phyloP scores from a whole-genome alignment of 1,284 basidiomycete species.

The Phlebopus sp. region DNA sequence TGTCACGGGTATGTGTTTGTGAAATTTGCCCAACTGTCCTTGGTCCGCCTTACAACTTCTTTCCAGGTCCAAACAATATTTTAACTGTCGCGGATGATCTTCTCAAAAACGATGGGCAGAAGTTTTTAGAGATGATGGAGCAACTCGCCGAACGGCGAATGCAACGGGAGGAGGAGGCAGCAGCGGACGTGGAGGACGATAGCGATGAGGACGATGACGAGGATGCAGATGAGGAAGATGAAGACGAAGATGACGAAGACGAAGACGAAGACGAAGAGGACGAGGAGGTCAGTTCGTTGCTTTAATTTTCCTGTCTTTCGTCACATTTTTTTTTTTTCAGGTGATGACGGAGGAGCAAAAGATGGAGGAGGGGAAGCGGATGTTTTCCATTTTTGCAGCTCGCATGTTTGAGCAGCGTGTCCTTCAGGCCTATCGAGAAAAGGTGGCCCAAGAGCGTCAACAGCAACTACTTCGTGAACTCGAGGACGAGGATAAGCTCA shows the following conservation, averaged over 20 bases:
- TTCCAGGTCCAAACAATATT: constrained; percentile 76
- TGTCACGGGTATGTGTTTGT: constrained; percentile 67
- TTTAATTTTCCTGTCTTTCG: constrained; percentile 2
- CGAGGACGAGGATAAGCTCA: constrained; percentile 82
- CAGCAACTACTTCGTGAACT: constrained; percentile 84
- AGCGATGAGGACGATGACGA: constrained; percentile 54
- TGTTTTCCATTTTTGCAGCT: constrained; percentile 99
- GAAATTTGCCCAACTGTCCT: constrained; percentile 7
- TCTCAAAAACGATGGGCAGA: constrained; percentile 96
- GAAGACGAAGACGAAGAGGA: constrained; percentile 50
- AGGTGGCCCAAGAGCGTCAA: constrained; percentile 89
- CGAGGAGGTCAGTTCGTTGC: constrained; percentile 41
- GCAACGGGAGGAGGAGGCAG: constrained; percentile 90
- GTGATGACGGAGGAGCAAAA: constrained; percentile 86
- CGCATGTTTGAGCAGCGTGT: constrained; percentile 99
- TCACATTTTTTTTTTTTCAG: constrained; percentile 36
- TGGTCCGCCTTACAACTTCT: constrained; percentile 12
- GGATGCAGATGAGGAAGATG: constrained; percentile 48
- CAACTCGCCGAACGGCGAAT: constrained; percentile 93
- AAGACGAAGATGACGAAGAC: constrained; percentile 41
- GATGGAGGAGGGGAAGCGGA: constrained; percentile 97
- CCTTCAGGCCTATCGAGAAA: constrained; percentile 87
- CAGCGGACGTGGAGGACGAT: constrained; percentile 63
- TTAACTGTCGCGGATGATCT: constrained; percentile 99
- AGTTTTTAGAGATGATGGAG: constrained; percentile 99